These are phyloP conservation scores for Ottelia alismoides DNA, from an alignment of 106 monocot species.

Conservation along the genomic window DNA sequence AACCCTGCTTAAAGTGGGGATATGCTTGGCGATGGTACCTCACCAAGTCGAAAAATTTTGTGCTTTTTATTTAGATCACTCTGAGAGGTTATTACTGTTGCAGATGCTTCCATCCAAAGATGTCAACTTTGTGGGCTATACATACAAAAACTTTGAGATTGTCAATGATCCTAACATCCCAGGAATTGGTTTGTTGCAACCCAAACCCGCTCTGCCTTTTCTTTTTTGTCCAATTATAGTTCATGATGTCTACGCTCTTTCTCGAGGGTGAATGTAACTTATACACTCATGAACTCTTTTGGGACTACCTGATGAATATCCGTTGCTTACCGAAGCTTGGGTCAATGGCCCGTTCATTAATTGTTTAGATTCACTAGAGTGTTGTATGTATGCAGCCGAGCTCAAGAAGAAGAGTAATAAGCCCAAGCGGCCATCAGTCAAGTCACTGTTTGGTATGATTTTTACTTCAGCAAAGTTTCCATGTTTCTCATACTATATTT, in stretches of 20 bases:
- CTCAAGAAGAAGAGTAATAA: conserved; percentile 59
- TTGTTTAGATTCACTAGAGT: neutral
- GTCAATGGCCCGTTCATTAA: too few relatives aligned
- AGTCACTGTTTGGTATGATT: conserved; percentile 48
- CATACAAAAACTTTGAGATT: conserved; percentile 46
- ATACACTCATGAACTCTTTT: neutral
- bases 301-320: too few relatives aligned
- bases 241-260: neutral
- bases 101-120: conserved; percentile 56
- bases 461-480: too few relatives aligned
- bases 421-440: conserved; percentile 68
- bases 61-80: too few relatives aligned
- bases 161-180: conserved; percentile 32
- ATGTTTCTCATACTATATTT: too few relatives aligned
- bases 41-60: too few relatives aligned
- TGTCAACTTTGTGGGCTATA: conserved; percentile 48
- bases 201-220: neutral
- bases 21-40: too few relatives aligned
- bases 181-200: conserved; percentile 18
- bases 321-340: too few relatives aligned
- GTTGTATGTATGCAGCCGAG: conserved; percentile 26
- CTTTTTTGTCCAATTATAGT: neutral
- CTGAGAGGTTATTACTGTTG: too few relatives aligned
- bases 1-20: too few relatives aligned
- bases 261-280: neutral